These are phyloP conservation scores for Solanum hybrid DNA, from an alignment of 305 asterid species.

Conservation along the genomic window DNA sequence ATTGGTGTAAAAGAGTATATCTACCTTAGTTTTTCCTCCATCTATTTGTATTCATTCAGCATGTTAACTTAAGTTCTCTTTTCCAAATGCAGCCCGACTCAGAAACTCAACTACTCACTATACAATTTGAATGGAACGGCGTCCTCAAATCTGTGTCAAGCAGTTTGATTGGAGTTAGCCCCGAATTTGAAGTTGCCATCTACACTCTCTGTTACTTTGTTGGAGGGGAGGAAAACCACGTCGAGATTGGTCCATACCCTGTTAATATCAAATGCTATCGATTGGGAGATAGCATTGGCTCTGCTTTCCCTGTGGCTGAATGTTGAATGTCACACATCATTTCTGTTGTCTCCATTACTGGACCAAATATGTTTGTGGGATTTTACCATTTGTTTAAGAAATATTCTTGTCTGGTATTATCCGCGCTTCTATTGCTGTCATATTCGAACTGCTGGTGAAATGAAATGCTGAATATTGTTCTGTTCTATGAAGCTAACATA, in stretches of 20 bases:
- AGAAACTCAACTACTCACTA: constrained; percentile 66
- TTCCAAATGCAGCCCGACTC: constrained; percentile 64
- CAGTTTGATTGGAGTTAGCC: constrained; percentile 84
- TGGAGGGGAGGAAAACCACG: constrained; percentile 72
- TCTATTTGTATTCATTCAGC: background rate
- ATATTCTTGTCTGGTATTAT: background rate
- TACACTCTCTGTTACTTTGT: constrained; percentile 71
- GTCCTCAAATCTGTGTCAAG: constrained; percentile 89
- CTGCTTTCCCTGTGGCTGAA: constrained; percentile 81
- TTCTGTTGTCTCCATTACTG: background rate
- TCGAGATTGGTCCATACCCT: constrained; percentile 75
- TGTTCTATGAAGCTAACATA: background rate
- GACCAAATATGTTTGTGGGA: background rate
- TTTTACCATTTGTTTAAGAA: background rate
- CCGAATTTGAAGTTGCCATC: constrained; percentile 83
- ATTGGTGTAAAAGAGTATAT: background rate
- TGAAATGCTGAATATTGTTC: background rate
- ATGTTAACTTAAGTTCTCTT: background rate
- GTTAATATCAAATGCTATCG: constrained; percentile 80
- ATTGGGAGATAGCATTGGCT: constrained; percentile 65
- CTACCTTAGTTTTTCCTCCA: background rate
- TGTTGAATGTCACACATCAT: constrained; percentile 15
- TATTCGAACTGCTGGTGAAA: background rate
- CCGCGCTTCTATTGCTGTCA: background rate
- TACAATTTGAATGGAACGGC: constrained; percentile 94